Base-by-base conservation (phyloP, 2,329 filamentous ascomycete species). In the Xylaria sp. region DNA sequence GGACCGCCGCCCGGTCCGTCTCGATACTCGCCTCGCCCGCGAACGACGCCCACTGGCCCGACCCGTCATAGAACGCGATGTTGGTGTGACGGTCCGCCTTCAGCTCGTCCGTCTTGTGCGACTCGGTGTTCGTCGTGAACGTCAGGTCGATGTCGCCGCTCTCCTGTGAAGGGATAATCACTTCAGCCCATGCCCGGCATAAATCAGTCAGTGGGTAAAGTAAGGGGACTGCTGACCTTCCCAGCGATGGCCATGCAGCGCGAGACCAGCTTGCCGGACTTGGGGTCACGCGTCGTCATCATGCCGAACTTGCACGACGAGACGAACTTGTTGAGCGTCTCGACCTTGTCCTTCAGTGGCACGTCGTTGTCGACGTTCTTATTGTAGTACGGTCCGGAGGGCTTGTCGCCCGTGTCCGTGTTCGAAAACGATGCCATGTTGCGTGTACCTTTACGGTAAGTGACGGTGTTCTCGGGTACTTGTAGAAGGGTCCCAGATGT, bases 71-170 rank as follows among this genome's bases (percentile, higher is more conserved):
- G 79, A 96, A 96, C 46, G 87, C 84, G 62, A 96, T 82, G 77
- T 95, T 95, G 76, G 91, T 81, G 62, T 90, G 82, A 0, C 85
- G 76, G 72, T 94, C 87, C 52, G 79, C 78, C 48, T 83, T 78
- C 41, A 95, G 81, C 67, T 95, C 91, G 71, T 90, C 83, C 7
- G 90, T 91, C 79, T 96, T 96, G 74, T 90, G 86, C 13, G 89
- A 92, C 71, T 93, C 89, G 57, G 90, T 91, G 78, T 96, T 96
- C 68, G 91, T 92, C 77, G 92, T 87, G 81, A 95, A 95, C 71
- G 95, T 82, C 46, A 94, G 83, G 70, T 95, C 91, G 57, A 92
- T 81, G 66, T 89, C 89, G 60, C 87, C 87, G 58, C 81, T 79
- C 74, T 95, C 91, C 89, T 92, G 59, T 1, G 41, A 39, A 50